phyloP scores from a whole-genome alignment of 257 asterid genomes.

The Gardenia jasminoides region DNA sequence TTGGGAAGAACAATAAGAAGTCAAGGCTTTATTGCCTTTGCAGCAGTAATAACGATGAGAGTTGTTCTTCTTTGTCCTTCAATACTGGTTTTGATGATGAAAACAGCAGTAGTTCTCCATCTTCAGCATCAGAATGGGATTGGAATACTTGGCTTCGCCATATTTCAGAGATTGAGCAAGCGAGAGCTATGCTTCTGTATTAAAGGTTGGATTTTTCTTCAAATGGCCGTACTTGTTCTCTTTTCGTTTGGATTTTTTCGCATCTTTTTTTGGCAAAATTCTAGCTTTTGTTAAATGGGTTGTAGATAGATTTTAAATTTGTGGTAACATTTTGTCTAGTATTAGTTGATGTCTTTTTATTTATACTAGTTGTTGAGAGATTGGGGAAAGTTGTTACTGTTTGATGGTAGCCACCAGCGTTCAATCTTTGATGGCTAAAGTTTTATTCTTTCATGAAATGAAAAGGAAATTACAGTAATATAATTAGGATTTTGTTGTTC shows the following conservation, averaged over 20 bases:
- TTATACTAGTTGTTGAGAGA: neutral
- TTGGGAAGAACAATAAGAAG: conserved; percentile 29
- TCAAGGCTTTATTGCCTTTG: conserved; percentile 53
- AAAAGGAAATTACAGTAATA: neutral
- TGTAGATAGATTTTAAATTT: neutral
- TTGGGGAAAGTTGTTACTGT: neutral
- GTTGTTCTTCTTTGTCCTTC: conserved; percentile 10
- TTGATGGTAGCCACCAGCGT: neutral
- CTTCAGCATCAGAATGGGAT: conserved; percentile 69
- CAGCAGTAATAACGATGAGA: conserved; percentile 24
- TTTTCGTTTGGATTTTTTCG: neutral
- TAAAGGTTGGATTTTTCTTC: conserved; percentile 50
- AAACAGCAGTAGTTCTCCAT: conserved; percentile 23
- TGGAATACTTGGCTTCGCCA: conserved; percentile 88
- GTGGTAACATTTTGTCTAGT: neutral
- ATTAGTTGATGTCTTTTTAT: neutral
- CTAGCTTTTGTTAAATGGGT: conserved; percentile 3
- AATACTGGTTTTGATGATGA: conserved; percentile 28
- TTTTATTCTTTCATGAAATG: neutral
- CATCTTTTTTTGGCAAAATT: neutral
- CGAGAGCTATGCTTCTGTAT: conserved; percentile 75
- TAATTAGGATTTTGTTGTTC: neutral
- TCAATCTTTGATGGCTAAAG: neutral
- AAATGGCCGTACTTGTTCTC: neutral
- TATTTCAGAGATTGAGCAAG: conserved; percentile 86